Base-by-base conservation (phyloP, 2,329 filamentous ascomycete genomes). In the Colletotrichum tropicale region DNA sequence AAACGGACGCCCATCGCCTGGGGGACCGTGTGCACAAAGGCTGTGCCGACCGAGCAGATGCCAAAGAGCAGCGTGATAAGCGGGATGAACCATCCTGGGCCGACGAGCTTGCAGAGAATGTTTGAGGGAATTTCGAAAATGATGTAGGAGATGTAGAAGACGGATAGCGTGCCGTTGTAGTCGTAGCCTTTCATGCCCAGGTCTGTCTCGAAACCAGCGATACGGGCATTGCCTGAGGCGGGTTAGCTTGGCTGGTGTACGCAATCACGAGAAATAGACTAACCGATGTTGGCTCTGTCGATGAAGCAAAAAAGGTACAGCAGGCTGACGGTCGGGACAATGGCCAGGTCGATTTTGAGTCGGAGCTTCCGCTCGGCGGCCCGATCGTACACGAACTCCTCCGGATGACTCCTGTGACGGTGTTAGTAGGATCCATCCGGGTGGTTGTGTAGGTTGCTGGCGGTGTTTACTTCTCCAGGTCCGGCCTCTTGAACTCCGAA, bases 271-370 rank as follows among this genome's bases (percentile, higher is more conserved):
- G 32, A 10, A n/a, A 1, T 0, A 21, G 1, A 64, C 83, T 74
- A 81, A 91, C 91, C 92, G 66, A 94, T 93, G 79, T 94, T 94
- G 34, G 92, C 89, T 26, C 92, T 87, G 79, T 94, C 92, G 76
- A 93, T 93, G 82, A 93, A 93, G 81, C 91, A 93, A 79, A 93
- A 93, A 0, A 93, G 86, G 77, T 93, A 94, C 8, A 94, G 85
- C 5, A 93, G 78, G 6, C 91, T 86, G 2, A 93, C 91, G 0
- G 91, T 92, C 0, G 92, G 92, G 2, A 93, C 85, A 74, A 93
- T 89, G 80, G 87, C 90, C 6, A 91, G 78, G 78, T 94, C 92
- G 21, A 94, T 91, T 80, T 94, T 93, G 75, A 83, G 82, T 4
- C 91, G 84, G 15, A 93, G 86, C 26, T 73, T 78, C n/a, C 79